Evolutionary conservation across 2,329 filamentous ascomycete species (phyloP), one percentile per base, ranked within the genome.

Genomic region (Colletotrichum acutatum): DNA sequence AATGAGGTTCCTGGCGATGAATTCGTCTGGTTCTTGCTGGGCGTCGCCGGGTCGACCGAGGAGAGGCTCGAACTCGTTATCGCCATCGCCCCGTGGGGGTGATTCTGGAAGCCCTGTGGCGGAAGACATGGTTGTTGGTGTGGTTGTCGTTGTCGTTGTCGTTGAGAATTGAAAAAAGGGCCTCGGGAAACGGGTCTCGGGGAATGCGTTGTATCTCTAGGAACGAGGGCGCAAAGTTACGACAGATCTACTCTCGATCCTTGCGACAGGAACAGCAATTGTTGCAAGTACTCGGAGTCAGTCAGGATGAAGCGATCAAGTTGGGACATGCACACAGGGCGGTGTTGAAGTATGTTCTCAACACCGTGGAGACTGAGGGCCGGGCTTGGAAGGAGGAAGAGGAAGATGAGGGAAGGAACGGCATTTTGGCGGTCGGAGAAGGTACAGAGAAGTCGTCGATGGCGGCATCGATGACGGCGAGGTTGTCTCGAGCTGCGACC

Each of bases 1-100:
- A 75, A 93, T 85, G 53, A 97, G 86, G 78, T 98, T 98, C 77
- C 87, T 86, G 74, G 90, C 85, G 66, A 97, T 86, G 28, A 90
- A 86, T 72, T 90, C 87, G 19, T 88, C 88, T 49, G 92, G 88
- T 71, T 85, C 84, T 84, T 97, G 94, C 61, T 90, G 89, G 11
- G 90, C 94, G 84, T 95, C 94, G 59, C 94, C 94, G 56, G 91
- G 87, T 62, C 87, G 85, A 53, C 86, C 86, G 16, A 87, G 83
- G 11, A 88, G 81, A 34, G 85, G 86, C 75, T 86, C 84, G 30
- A 78, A 80, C 76, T 86, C 84, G 56, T 79, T 71, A 11, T 74
- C 74, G 49, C 82, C 82, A 24, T 68, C 57, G 53, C 74, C 76
- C 42, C 77, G 77, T 30, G 74, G 79, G 57, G 74, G 82, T 54